Evolutionary conservation across 169 alveolate species (phyloP), one percentile per base, ranked within the genome.

Genomic region (Hammondia hammondi): DNA sequence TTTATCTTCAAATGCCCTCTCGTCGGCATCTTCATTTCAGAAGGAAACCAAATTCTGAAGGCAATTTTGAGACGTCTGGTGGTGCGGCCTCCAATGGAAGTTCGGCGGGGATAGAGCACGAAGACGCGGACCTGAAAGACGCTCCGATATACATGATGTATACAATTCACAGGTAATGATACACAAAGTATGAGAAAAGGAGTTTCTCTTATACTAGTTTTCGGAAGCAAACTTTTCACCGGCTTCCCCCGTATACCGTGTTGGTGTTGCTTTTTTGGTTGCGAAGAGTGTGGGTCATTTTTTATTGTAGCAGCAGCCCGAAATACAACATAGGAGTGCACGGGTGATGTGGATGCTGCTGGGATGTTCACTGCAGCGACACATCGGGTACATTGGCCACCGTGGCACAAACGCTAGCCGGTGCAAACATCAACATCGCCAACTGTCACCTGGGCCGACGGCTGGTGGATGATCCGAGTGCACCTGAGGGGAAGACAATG

Each of bases 391-490:
- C 85, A 19, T 37, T 73, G 43, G 85, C 85, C 24, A 73, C 24
- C 27, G 85, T 73, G 48, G 85, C 85, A 17, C 85, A 73, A 32
- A 35, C 1, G 85, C 85, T 73, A 32, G 85, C 85, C 27, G 85
- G 32, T 12, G 89, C 89, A 21, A 35, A 37, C 17, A 56, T 88
- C 37, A 88, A 88, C 61, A 46, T 88, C 19, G 92, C 92, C 37
- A 88, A 88, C 61, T 88, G 92, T 37, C 92, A 88, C 57, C 46
- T 88, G 45, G 92, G 92, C 39, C 81, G 92, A 9, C 48, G 85
- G 1, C 85, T 37, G 24, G 85, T 35, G 32, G 85, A 73, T 32
- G 48, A 73, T 35, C 5, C 85, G 39, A 37, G 48, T n/a, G 19
- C 52, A 37, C 43, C 43, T 4, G 85, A 37, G 46, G 48, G 85